These are phyloP conservation scores for Candida chauliodis DNA, from an alignment of 805 yeast species.

Conservation along the genomic window DNA sequence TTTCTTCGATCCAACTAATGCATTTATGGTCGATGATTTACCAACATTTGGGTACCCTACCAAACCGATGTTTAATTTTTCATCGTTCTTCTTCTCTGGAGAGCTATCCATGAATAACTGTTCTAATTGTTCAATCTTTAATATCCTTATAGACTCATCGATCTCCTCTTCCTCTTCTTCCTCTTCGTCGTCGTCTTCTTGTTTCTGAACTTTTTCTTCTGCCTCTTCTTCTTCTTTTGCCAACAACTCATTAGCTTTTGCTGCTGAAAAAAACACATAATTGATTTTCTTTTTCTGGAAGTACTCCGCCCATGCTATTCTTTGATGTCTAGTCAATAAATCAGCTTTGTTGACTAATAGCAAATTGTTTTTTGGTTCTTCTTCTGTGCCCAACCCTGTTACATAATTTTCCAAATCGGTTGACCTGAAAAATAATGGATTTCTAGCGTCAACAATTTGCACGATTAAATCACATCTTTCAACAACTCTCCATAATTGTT, in stretches of 20 bases:
- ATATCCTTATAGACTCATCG: slow-evolving; percentile 53
- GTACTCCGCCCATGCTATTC: slow-evolving; percentile 83
- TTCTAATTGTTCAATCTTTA: slow-evolving; percentile 83
- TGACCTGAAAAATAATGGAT: slow-evolving; percentile 86
- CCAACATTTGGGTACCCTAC: slow-evolving; percentile 97
- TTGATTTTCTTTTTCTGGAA: slow-evolving; percentile 66
- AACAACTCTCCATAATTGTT: slow-evolving; percentile 96
- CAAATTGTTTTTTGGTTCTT: slow-evolving; percentile 63
- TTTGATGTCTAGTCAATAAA: slow-evolving; percentile 70
- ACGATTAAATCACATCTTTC: slow-evolving; percentile 93
- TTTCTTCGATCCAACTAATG: slow-evolving; percentile 91
- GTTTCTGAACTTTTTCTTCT: slow-evolving; percentile 25
- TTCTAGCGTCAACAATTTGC: slow-evolving; percentile 96
- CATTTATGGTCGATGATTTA: slow-evolving; percentile 96
- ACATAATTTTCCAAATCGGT: slow-evolving; percentile 84
- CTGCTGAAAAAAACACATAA: slow-evolving; percentile 92
- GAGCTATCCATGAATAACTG: slow-evolving; percentile 71
- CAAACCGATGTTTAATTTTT: slow-evolving; percentile 80
- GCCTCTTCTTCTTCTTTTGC: slow-evolving; percentile 56
- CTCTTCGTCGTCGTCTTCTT: slow-evolving; percentile 15
- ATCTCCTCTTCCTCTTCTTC: slow-evolving; percentile 19
- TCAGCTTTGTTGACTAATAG: slow-evolving; percentile 93
- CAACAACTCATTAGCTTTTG: slow-evolving; percentile 70
- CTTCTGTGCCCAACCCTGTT: slow-evolving; percentile 60
- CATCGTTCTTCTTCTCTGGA: slow-evolving; percentile 57